Base-by-base conservation (phyloP, 2,329 filamentous ascomycete species). In the Juglanconis juglandina region DNA sequence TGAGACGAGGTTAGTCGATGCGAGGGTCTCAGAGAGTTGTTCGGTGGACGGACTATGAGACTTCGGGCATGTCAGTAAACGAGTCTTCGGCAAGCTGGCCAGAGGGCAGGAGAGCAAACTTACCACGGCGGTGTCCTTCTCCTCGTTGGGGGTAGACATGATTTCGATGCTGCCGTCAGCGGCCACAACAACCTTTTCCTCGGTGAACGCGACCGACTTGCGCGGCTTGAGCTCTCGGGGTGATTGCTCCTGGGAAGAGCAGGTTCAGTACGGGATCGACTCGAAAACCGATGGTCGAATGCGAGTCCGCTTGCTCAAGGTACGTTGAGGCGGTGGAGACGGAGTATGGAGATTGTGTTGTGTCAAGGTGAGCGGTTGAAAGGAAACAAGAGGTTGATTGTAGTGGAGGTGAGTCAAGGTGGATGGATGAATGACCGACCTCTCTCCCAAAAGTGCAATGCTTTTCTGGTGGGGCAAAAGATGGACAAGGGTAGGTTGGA, bases 181-280 rank as follows among this genome's bases (percentile, higher is more conserved):
- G 80, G 96, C 91, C 75, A 97, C 93, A 70, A 96, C 87, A 67
- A 90, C 85, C 69, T 91, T 86, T 71, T 91, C 91, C 77, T 95
- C 90, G 73, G 89, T 93, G 76, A 98, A 98, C 66, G 92, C 88
- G 71, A 98, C 94, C 51, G 92, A 96, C 80, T 98, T 96, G 79
- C 93, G 90, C 71, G 89, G 87, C 76, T 90, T 92, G 73, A 84
- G 83, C 35, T 42, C n/a, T 70, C 87, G 83, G 68, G 73, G 69
- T 33, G 46, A 48, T 53, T 68, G 67, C 42, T 64, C 62, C 62
- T 64, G 47, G 14, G n/a, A 39, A 44, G 11, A n/a, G 52, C 64
- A 68, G 67, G 69, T 69, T 64, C 57, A 62, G 60, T 61, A 52
- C 34, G 54, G 5, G 33, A 39, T 30, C 14, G n/a, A 52, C 47